A percentile compares a stretch with the other conserved stretches of the same genome.
Conservation (phyloP, 805 yeast species). For the Metschnikowia cerradonensis region DNA sequence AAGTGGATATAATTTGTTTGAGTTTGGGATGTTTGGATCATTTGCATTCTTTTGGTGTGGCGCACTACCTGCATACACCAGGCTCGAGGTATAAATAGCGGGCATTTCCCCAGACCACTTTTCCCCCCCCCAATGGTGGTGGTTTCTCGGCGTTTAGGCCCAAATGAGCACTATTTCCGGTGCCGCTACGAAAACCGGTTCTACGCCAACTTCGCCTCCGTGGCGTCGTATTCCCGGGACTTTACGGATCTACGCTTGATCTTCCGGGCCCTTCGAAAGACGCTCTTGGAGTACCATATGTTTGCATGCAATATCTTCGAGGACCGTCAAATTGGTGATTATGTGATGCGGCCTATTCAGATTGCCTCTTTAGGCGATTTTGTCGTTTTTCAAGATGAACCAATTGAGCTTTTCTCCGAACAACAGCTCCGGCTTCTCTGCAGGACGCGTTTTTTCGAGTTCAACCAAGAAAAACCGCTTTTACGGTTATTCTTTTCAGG, state of each 20-base stretch:
- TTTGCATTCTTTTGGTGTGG: neutral
- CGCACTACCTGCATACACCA: neutral
- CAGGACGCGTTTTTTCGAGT: constrained; percentile 15
- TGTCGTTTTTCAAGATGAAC: constrained; percentile 15
- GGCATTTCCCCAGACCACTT: neutral
- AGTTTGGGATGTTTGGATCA: no score
- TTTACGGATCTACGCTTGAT: constrained; percentile 17
- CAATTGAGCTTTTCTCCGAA: constrained; percentile 23
- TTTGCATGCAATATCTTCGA: constrained; percentile 29
- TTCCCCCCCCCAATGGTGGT: neutral
- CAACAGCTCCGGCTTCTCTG: constrained; percentile 22
- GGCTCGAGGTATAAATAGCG: neutral
- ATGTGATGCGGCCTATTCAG: constrained; percentile 23
- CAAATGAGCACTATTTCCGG: constrained; percentile 33
- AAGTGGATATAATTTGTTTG: no score
- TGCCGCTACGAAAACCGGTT: constrained; percentile 27
- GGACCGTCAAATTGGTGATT: constrained; percentile 11
- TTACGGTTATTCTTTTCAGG: constrained; percentile 27
- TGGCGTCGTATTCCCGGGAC: constrained; percentile 27
- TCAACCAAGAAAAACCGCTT: constrained; percentile 25
- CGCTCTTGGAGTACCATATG: constrained; percentile 33
- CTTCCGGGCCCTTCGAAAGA: constrained; percentile 27
- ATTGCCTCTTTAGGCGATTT: constrained; percentile 24
- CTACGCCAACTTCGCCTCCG: constrained; percentile 32
- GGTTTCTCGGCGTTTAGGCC: constrained; percentile 24